Conservation (phyloP, 2,329 filamentous ascomycete species). For the Aspergillus tanneri region DNA sequence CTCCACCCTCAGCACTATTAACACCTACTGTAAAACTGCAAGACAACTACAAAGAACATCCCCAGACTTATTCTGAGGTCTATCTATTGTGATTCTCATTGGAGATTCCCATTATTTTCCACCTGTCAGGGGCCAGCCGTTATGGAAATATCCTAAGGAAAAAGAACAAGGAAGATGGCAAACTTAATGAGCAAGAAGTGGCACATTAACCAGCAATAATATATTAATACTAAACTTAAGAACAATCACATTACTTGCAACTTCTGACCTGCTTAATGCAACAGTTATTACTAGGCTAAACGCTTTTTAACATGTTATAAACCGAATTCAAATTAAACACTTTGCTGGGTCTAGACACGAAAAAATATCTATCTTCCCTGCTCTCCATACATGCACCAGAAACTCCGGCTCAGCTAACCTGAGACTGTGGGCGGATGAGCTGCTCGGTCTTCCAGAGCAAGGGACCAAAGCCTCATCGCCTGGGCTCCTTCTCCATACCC, state of each 20-base stretch:
- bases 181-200: constrained; percentile 16
- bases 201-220: background rate
- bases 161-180: background rate
- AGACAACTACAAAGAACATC: background rate
- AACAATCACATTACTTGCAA: background rate
- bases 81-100: background rate
- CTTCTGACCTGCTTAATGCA: background rate
- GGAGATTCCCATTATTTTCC: background rate
- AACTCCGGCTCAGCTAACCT: background rate
- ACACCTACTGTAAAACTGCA: background rate
- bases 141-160: background rate
- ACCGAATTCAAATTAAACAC: background rate
- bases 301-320: background rate
- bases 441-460: background rate
- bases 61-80: background rate
- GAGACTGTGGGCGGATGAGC: background rate
- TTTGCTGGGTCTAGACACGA: background rate
- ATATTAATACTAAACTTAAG: background rate
- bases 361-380: background rate
- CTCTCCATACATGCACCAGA: background rate
- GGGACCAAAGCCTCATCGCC: background rate
- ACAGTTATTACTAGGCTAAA: background rate
- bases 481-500: background rate
- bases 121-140: background rate
- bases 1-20: background rate